Conservation (phyloP, 257 asterid genomes). For the Cinchona pubescens region DNA sequence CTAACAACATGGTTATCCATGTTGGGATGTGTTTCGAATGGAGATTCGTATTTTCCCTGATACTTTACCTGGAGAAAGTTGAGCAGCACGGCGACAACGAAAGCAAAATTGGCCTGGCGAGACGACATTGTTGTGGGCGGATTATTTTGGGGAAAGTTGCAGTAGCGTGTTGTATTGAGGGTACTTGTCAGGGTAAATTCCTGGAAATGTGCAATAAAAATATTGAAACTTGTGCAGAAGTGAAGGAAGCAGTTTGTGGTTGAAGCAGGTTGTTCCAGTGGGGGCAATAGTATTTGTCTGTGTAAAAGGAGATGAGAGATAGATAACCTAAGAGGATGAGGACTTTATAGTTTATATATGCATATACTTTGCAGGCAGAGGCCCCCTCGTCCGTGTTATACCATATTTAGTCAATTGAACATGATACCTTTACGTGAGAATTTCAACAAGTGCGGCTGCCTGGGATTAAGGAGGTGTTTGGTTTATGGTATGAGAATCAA, state of each 20-base stretch:
- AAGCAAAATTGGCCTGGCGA: background rate
- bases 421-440: too few relatives aligned
- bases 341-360: too few relatives aligned
- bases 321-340: too few relatives aligned
- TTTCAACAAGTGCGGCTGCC: too few relatives aligned
- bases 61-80: too few relatives aligned
- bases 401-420: too few relatives aligned
- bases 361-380: too few relatives aligned
- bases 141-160: background rate
- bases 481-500: too few relatives aligned
- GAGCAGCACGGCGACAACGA: background rate
- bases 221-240: background rate
- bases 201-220: background rate
- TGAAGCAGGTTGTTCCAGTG: background rate
- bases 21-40: constrained; percentile 4
- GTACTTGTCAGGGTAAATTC: background rate
- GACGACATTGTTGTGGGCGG: background rate
- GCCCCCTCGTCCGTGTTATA: too few relatives aligned
- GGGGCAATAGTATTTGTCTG: background rate
- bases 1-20: background rate
- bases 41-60: background rate
- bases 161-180: background rate
- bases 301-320: background rate
- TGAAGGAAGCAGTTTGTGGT: background rate
- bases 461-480: too few relatives aligned